Evolutionary conservation across 2,329 filamentous ascomycete species (phyloP).

Genomic region (Pseudopithomyces chartarum): DNA sequence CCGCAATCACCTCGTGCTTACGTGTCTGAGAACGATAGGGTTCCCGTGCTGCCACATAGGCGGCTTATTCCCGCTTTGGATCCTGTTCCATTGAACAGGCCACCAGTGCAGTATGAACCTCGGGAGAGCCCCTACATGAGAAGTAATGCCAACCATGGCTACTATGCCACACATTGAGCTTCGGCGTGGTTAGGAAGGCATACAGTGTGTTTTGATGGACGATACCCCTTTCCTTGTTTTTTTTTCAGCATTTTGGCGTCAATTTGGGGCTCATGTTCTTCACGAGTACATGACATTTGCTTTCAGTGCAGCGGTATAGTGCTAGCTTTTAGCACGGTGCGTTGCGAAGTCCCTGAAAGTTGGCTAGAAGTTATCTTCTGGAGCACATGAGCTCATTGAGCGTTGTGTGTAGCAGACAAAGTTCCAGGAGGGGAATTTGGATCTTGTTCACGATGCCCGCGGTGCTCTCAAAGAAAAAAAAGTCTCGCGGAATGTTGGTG

Average conservation of each 20-base stretch:
- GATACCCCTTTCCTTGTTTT: conserved; percentile 32
- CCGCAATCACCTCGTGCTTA: conserved; percentile 16
- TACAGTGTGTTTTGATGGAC: conserved; percentile 20
- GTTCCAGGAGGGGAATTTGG: too few species aligned
- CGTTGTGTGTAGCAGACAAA: too few species aligned
- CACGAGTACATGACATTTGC: not conserved
- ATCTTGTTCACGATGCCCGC: too few species aligned
- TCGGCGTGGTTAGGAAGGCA: conserved; percentile 14
- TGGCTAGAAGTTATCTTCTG: too few species aligned
- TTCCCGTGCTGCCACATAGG: conserved; percentile 13
- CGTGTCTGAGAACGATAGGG: conserved; percentile 15
- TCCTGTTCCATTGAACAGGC: conserved; percentile 14
- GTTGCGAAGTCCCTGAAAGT: not conserved
- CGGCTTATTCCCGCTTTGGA: conserved; percentile 17
- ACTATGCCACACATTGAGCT: conserved; percentile 17
- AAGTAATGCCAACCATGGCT: conserved; percentile 18
- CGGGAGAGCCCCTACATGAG: conserved; percentile 16
- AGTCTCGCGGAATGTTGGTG: too few species aligned
- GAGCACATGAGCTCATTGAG: not conserved
- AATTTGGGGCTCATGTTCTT: conserved; percentile 4
- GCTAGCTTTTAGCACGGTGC: not conserved
- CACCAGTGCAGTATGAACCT: conserved; percentile 14
- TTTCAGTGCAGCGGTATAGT: not conserved
- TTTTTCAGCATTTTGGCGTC: conserved; percentile 12
- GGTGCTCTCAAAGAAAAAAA: too few species aligned